phyloP scores from a whole-genome alignment of 768 basidiomycete genomes.

The Lactifluus pinguis region DNA sequence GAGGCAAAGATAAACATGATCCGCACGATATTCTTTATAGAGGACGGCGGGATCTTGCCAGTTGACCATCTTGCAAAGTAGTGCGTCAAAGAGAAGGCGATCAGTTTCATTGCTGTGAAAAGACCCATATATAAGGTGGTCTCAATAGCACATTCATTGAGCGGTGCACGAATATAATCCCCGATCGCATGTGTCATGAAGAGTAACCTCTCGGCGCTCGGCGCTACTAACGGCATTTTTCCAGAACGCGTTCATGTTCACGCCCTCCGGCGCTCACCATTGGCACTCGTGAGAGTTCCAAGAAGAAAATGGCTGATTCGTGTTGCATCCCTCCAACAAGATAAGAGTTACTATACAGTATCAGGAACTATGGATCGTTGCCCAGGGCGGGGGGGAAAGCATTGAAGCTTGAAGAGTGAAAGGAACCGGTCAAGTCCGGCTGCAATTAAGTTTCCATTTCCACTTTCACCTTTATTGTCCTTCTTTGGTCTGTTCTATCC shows the following conservation, averaged over 20 bases:
- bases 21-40: not conserved
- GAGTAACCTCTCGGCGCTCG: not conserved
- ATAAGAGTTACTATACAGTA: no score
- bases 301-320: not conserved
- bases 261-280: not conserved
- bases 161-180: not conserved
- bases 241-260: not conserved
- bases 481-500: no score
- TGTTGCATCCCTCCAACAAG: not conserved
- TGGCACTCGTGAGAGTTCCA: not conserved
- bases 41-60: conserved; percentile 1
- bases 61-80: not conserved
- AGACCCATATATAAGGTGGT: not conserved
- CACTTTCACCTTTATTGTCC: no score
- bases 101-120: not conserved
- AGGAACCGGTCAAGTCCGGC: no score
- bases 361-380: no score
- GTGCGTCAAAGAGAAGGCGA: not conserved
- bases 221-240: not conserved
- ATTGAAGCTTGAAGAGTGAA: no score
- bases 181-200: not conserved
- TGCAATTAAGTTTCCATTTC: no score
- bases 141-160: no score
- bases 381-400: no score
- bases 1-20: not conserved